Conservation (phyloP, 768 basidiomycete species). For the Tricholoma furcatifolium region DNA sequence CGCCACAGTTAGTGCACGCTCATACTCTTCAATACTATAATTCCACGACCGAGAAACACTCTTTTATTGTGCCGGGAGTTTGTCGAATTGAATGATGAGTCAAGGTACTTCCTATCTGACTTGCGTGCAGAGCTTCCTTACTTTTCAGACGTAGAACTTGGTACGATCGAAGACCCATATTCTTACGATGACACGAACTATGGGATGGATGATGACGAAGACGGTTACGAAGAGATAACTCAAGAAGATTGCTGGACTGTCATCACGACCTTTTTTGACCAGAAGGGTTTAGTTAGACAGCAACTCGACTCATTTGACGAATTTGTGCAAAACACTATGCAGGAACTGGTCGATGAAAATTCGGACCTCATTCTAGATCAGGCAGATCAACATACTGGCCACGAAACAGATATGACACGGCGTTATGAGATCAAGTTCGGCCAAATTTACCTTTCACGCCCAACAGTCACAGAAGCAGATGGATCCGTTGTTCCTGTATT, state of each 20-base stretch:
- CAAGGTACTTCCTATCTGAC: constrained; percentile 44
- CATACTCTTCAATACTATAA: background rate
- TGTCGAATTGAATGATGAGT: constrained; percentile 34
- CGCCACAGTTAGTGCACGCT: background rate
- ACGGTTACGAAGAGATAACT: constrained; percentile 72
- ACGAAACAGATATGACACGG: constrained; percentile 73
- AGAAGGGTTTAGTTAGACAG: constrained; percentile 96
- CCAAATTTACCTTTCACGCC: constrained; percentile 95
- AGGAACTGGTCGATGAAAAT: constrained; percentile 97
- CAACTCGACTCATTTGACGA: constrained; percentile 99
- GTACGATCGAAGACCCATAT: constrained; percentile 49
- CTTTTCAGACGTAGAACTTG: constrained; percentile 40
- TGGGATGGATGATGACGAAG: constrained; percentile 54
- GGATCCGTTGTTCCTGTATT: constrained; percentile 92
- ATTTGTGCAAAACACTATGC: constrained; percentile 99
- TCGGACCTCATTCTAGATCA: constrained; percentile 95
- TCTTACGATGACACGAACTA: constrained; percentile 61
- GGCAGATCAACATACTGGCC: constrained; percentile 92
- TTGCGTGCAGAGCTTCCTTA: constrained; percentile 29
- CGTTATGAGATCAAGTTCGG: constrained; percentile 98
- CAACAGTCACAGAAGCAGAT: constrained; percentile 94
- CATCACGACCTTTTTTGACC: constrained; percentile 94
- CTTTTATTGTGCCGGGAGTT: background rate
- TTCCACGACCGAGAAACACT: background rate
- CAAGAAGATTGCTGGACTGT: constrained; percentile 96